These are phyloP conservation scores for Rhizopogon vesiculosus DNA, from an alignment of 768 basidiomycete species.

Conservation along the genomic window DNA sequence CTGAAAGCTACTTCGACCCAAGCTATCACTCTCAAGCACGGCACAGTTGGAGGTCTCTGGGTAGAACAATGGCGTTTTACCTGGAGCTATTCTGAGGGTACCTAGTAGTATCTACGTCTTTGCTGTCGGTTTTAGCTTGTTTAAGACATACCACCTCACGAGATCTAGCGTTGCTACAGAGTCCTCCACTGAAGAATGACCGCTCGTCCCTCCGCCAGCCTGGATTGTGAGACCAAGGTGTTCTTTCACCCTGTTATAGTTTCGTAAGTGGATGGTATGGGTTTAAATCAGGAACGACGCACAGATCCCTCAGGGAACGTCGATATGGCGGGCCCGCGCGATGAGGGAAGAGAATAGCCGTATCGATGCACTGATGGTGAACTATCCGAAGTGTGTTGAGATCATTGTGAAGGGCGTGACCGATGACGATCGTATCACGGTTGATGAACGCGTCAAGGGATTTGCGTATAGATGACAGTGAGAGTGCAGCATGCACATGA, in stretches of 20 bases:
- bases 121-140: constrained; percentile 39
- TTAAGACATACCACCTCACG: constrained; percentile 75
- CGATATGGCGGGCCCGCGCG: constrained; percentile 71
- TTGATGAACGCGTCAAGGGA: constrained; percentile 71
- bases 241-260: constrained; percentile 64
- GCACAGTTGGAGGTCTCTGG: not conserved
- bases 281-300: constrained; percentile 11
- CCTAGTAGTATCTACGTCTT: constrained; percentile 12
- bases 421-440: constrained; percentile 80
- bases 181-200: constrained; percentile 91
- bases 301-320: constrained; percentile 81
- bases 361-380: constrained; percentile 84
- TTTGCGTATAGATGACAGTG: constrained; percentile 61
- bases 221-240: constrained; percentile 82
- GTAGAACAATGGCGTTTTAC: not conserved
- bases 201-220: constrained; percentile 62
- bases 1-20: constrained; percentile 7
- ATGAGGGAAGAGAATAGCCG: constrained; percentile 85
- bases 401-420: constrained; percentile 92
- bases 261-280: constrained; percentile 5
- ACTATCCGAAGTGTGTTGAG: constrained; percentile 85
- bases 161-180: constrained; percentile 85
- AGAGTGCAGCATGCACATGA: constrained; percentile 56
- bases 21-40: not conserved
- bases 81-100: not conserved